phyloP scores from a whole-genome alignment of 345 rosid species.

The Adansonia digitata region DNA sequence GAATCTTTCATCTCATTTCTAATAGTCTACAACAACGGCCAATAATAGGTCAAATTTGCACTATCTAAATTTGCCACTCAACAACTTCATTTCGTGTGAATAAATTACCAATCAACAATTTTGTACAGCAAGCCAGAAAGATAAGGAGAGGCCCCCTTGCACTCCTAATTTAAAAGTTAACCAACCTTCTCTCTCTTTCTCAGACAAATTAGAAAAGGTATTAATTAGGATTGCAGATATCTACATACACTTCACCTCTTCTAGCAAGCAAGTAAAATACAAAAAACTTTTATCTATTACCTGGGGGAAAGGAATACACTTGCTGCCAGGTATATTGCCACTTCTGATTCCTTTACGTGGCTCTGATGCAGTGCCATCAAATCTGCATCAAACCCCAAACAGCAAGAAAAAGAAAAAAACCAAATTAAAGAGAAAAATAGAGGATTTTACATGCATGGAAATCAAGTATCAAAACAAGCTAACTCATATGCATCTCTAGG shows the following conservation, averaged over 20 bases:
- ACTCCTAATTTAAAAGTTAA: constrained; percentile 3
- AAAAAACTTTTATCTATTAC: constrained; percentile 30
- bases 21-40: not conserved
- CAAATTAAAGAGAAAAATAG: not conserved
- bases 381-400: constrained; percentile 41
- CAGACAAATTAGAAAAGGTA: not conserved
- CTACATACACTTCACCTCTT: not conserved
- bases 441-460: not conserved
- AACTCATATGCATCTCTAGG: too few relatives aligned
- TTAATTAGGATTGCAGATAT: not conserved
- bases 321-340: constrained; percentile 97
- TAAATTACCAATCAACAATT: not conserved
- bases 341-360: constrained; percentile 91
- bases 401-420: not conserved
- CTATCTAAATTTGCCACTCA: constrained; percentile 6
- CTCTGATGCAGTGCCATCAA: constrained; percentile 87
- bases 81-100: not conserved
- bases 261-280: not conserved
- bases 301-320: constrained; percentile 82
- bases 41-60: not conserved
- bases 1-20: too few relatives aligned
- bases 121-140: not conserved
- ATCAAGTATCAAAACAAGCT: not conserved
- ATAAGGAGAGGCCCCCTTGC: too few relatives aligned
- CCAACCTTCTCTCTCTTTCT: not conserved